A percentile compares a stretch with the other conserved stretches of the same genome.
phyloP scores from a whole-genome alignment of 768 basidiomycete genomes.

The Lentinus tigrinus region DNA sequence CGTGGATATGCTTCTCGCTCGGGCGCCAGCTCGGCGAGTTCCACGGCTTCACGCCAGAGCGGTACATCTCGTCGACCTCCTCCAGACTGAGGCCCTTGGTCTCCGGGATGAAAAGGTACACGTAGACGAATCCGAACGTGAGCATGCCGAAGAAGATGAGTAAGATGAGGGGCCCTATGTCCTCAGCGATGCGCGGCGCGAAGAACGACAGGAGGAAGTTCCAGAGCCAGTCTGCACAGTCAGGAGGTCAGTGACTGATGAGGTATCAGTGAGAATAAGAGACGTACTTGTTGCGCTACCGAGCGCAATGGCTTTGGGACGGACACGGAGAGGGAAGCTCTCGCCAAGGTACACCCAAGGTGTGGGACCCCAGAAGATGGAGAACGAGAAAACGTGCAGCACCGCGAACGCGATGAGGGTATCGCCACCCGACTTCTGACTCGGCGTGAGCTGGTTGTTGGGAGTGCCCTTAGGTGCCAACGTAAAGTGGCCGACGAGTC shows the following conservation, averaged over 20 bases:
- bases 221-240: slow-evolving; percentile 58
- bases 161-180: slow-evolving; percentile 72
- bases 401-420: slow-evolving; percentile 74
- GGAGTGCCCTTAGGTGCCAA: slow-evolving; percentile 55
- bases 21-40: slow-evolving; percentile 53
- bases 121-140: slow-evolving; percentile 66
- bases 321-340: slow-evolving; percentile 78
- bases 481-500: slow-evolving; percentile 68
- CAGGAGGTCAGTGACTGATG: slow-evolving; percentile 7
- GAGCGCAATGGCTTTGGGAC: slow-evolving; percentile 77
- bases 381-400: slow-evolving; percentile 71
- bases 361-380: slow-evolving; percentile 75
- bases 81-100: slow-evolving; percentile 77
- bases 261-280: neutral
- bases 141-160: slow-evolving; percentile 78
- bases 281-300: slow-evolving; percentile 56
- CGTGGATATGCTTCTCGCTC: slow-evolving; percentile 27
- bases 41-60: slow-evolving; percentile 68
- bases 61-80: slow-evolving; percentile 77
- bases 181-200: slow-evolving; percentile 60
- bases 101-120: slow-evolving; percentile 77
- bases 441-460: slow-evolving; percentile 44
- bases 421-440: slow-evolving; percentile 62
- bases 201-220: slow-evolving; percentile 76
- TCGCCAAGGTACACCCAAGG: slow-evolving; percentile 74